Conservation (phyloP, 805 yeast genomes). For the Lipomyces oligophaga region DNA sequence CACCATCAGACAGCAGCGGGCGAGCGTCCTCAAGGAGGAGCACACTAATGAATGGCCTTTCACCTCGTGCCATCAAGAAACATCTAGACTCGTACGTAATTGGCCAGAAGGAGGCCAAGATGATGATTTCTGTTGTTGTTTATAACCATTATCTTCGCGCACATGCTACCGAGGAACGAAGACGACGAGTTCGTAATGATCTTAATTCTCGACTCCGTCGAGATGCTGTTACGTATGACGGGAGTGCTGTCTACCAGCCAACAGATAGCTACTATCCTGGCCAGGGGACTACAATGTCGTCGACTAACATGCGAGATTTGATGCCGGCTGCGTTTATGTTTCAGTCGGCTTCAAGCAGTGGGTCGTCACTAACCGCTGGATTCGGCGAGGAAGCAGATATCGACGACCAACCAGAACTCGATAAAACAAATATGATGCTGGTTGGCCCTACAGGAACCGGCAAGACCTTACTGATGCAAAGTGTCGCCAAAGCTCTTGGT, state of each 20-base stretch:
- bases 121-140: conserved; percentile 58
- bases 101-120: conserved; percentile 55
- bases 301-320: neutral
- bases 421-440: conserved; percentile 53
- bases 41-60: neutral
- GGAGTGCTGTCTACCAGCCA: conserved; percentile 3
- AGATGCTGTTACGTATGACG: conserved; percentile 10
- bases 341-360: neutral
- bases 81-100: conserved; percentile 51
- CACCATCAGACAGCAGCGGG: no score
- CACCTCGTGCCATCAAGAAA: conserved; percentile 39
- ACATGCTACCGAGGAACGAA: conserved; percentile 19
- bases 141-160: conserved; percentile 53
- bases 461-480: conserved; percentile 54
- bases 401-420: conserved; percentile 46
- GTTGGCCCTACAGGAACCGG: conserved; percentile 65
- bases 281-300: neutral
- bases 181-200: conserved; percentile 7
- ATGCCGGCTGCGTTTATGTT: neutral
- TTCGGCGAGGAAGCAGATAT: no score
- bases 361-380: no score
- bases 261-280: conserved; percentile 4
- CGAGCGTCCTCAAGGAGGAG: no score
- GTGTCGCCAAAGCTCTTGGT: conserved; percentile 49
- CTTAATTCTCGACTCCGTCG: conserved; percentile 14